Evolutionary conservation across 495 filamentous ascomycete genomes (phyloP).

Genomic region (Penicillium coprophilum): DNA sequence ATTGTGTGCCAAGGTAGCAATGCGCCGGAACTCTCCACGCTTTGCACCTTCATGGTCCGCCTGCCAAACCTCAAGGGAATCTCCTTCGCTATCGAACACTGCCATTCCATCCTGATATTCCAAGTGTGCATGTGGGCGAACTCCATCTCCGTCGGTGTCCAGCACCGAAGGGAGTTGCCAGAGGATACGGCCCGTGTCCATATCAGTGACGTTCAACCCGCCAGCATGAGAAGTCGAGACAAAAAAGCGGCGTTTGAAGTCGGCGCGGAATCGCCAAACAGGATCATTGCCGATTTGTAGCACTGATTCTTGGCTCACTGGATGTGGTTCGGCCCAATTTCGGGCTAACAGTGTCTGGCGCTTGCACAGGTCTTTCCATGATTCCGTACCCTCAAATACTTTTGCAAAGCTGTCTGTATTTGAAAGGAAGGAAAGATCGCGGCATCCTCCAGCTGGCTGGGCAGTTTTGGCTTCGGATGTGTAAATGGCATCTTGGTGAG

Average conservation of each 20-base stretch:
- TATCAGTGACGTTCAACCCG: conserved; percentile 42
- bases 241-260: conserved; percentile 43
- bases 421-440: conserved; percentile 26
- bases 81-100: conserved; percentile 42
- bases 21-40: conserved; percentile 40
- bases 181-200: conserved; percentile 36
- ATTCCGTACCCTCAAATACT: conserved; percentile 24
- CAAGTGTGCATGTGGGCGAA: conserved; percentile 39
- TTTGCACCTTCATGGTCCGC: conserved; percentile 29
- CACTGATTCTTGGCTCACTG: conserved; percentile 33
- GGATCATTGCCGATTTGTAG: conserved; percentile 41
- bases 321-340: conserved; percentile 34
- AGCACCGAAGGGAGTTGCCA: conserved; percentile 40
- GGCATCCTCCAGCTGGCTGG: conserved; percentile 20
- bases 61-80: conserved; percentile 43
- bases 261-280: conserved; percentile 41
- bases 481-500: conserved; percentile 44
- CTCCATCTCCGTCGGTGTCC: conserved; percentile 28
- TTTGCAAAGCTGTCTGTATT: conserved; percentile 25
- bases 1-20: conserved; percentile 37
- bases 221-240: conserved; percentile 41
- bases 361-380: conserved; percentile 43
- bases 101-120: conserved; percentile 47
- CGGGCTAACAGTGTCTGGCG: conserved; percentile 37
- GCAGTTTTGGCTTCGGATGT: conserved; percentile 29